phyloP scores from a whole-genome alignment of 108 stramenopile species.

The Nitzschia sp. region DNA sequence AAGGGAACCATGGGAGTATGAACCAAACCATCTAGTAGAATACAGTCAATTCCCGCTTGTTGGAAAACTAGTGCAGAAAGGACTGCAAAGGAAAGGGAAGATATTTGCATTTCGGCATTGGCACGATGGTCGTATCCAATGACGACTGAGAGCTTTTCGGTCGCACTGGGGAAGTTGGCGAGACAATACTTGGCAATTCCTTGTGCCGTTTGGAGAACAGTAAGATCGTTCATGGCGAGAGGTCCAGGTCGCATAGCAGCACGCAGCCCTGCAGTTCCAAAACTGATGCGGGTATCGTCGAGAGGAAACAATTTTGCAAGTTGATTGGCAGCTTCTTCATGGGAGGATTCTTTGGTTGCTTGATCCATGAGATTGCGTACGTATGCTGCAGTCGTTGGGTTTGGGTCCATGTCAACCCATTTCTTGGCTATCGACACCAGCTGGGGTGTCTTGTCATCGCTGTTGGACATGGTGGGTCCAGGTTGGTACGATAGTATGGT shows the following conservation, averaged over 20 bases:
- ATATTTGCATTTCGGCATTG: constrained; percentile 56
- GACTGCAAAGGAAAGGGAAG: constrained; percentile 86
- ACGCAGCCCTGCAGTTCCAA: constrained; percentile 95
- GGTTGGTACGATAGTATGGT: too few relatives aligned
- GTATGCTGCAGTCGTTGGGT: constrained; percentile 54
- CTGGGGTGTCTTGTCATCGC: neutral
- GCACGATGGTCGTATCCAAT: constrained; percentile 93
- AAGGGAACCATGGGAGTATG: constrained; percentile 93
- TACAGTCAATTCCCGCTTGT: constrained; percentile 73
- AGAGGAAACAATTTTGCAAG: constrained; percentile 46
- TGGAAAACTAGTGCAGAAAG: constrained; percentile 83
- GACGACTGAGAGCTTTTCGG: constrained; percentile 46
- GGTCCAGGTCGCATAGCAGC: constrained; percentile 90
- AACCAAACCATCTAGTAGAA: constrained; percentile 82
- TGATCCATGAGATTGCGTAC: constrained; percentile 41
- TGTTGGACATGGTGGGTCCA: too few relatives aligned
- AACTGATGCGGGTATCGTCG: constrained; percentile 63
- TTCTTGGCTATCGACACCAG: constrained; percentile 36
- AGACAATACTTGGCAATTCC: constrained; percentile 69
- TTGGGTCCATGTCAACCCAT: constrained; percentile 72
- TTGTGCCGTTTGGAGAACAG: constrained; percentile 90
- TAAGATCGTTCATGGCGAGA: constrained; percentile 90
- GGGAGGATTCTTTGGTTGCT: constrained; percentile 19
- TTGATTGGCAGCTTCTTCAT: constrained; percentile 27
- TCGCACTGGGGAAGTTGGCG: constrained; percentile 2